Percentiles rank a stretch among this genome's conserved stretches.
phyloP scores from a whole-genome alignment of 208 protist genomes.

The Acanthamoeba castellanii region DNA sequence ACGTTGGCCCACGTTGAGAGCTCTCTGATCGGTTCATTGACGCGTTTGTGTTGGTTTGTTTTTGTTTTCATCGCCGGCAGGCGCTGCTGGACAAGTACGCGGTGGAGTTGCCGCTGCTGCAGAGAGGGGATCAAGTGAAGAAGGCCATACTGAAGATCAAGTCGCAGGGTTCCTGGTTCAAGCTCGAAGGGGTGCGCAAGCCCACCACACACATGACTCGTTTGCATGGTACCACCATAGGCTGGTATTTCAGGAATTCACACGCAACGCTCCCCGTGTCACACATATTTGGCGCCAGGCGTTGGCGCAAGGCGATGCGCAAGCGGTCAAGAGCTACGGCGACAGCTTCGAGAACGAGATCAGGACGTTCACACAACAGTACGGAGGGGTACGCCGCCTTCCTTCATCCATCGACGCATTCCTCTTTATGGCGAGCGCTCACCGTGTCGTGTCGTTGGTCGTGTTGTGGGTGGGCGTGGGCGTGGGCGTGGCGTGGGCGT shows the following conservation, averaged over 20 bases:
- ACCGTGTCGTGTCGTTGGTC: background rate
- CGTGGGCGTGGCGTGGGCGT: too few relatives aligned
- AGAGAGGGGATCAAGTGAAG: background rate
- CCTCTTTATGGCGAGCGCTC: background rate
- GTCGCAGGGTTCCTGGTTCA: constrained; percentile 14
- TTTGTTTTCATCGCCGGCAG: background rate
- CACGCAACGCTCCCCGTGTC: too few relatives aligned
- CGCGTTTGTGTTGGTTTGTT: too few relatives aligned
- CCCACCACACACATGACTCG: too few relatives aligned
- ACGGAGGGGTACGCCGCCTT: background rate
- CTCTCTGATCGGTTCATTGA: background rate
- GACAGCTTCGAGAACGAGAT: background rate
- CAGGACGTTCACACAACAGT: background rate
- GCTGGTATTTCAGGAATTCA: too few relatives aligned
- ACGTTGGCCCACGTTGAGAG: too few relatives aligned
- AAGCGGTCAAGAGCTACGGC: background rate
- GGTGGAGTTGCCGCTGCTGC: background rate
- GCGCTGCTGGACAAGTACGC: background rate
- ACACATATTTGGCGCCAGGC: too few relatives aligned
- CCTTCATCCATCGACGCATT: too few relatives aligned
- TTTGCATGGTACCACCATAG: too few relatives aligned
- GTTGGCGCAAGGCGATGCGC: background rate
- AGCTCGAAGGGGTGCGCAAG: background rate
- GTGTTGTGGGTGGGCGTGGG: too few relatives aligned
- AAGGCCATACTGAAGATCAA: background rate